Percentiles rank a stretch among this genome's conserved stretches.
Evolutionary conservation across 1,139 yeast genomes (phyloP).

Genomic region (Hyphopichia burtonii): DNA sequence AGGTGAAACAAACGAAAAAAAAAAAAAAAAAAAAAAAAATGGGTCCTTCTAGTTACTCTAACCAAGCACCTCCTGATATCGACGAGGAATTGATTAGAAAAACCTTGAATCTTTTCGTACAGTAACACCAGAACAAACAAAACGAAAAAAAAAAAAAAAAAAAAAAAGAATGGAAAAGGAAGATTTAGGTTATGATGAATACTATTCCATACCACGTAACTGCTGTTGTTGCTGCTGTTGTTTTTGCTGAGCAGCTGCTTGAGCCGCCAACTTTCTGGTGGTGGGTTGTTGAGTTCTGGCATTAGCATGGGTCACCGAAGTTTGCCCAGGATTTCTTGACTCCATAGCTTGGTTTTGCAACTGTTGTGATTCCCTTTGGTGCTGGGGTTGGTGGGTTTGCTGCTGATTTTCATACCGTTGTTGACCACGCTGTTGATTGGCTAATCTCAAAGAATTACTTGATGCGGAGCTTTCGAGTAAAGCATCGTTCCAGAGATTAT

Average conservation of each 20-base stretch:
- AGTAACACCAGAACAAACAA: too few species aligned
- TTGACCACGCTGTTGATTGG: conserved; percentile 12
- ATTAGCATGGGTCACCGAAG: background rate
- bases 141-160: too few species aligned
- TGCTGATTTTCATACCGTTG: conserved; percentile 8
- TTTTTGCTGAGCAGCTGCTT: conserved; percentile 12
- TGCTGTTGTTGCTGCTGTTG: background rate
- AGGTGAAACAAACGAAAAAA: too few species aligned
- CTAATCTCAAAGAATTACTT: background rate
- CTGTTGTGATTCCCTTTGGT: conserved; percentile 3
- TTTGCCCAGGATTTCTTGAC: background rate
- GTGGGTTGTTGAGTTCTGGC: conserved; percentile 27
- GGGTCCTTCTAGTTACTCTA: too few species aligned
- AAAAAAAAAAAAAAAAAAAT: background rate
- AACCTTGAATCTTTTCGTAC: too few species aligned
- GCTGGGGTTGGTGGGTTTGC: conserved; percentile 4
- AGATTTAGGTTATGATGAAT: too few species aligned
- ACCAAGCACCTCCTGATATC: too few species aligned
- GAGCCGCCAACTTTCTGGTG: conserved; percentile 33
- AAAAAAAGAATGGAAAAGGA: background rate
- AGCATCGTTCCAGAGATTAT: conserved; percentile 46
- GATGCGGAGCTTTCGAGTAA: conserved; percentile 13
- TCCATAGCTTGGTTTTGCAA: background rate
- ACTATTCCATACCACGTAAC: background rate
- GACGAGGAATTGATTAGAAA: too few species aligned